Conservation (phyloP, 2,329 filamentous ascomycete genomes). For the Epichloe typhina region DNA sequence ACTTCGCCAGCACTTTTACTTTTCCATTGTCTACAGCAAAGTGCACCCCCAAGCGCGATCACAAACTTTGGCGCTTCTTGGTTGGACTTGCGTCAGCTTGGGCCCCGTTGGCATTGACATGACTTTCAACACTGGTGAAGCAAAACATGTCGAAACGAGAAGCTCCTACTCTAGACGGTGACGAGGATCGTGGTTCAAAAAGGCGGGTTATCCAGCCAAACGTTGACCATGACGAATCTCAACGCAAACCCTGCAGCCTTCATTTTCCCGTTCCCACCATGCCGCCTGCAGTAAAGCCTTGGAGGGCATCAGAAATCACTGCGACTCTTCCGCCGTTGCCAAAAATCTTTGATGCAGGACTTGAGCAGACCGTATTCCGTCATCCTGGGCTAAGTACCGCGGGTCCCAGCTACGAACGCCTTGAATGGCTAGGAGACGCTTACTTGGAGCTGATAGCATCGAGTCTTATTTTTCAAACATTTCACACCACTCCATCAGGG, state of each 20-base stretch:
- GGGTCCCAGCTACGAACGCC: conserved; percentile 52
- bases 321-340: conserved; percentile 44
- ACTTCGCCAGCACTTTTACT: too few species aligned
- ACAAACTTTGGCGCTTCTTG: background rate
- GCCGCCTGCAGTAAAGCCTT: conserved; percentile 26
- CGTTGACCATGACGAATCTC: background rate
- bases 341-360: conserved; percentile 39
- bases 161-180: background rate
- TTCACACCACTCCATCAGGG: conserved; percentile 51
- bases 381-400: conserved; percentile 37
- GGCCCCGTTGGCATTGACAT: background rate
- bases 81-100: background rate
- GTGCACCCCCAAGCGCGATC: background rate
- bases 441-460: conserved; percentile 70
- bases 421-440: conserved; percentile 83
- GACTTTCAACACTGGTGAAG: background rate
- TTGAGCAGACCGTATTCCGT: conserved; percentile 53
- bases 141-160: conserved; percentile 4
- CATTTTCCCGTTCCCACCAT: conserved; percentile 5
- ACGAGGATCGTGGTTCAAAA: conserved; percentile 5
- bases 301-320: conserved; percentile 36
- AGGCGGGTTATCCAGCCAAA: background rate
- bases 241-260: background rate
- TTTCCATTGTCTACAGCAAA: background rate
- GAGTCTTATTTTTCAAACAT: conserved; percentile 61